Percentiles rank a stretch among this genome's conserved stretches.
Evolutionary conservation across 2,329 filamentous ascomycete species (phyloP).

Genomic region (Cordyceps tenuipes): DNA sequence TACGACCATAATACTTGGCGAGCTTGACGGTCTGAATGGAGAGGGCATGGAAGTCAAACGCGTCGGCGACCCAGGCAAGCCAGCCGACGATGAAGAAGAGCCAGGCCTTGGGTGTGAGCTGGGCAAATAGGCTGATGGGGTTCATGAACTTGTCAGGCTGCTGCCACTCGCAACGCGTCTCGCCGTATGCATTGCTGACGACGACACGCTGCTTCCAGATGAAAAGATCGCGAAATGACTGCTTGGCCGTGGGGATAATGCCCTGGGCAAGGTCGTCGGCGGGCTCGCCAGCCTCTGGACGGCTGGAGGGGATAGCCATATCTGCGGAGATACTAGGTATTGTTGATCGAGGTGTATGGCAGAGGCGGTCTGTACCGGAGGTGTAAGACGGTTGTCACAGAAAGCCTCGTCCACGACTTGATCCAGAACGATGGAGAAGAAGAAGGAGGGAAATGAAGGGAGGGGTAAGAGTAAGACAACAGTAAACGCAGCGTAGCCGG

Average conservation of each 20-base stretch:
- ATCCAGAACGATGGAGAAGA: not conserved
- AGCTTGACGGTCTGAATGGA: conserved; percentile 71
- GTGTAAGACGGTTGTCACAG: not conserved
- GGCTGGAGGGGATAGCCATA: not conserved
- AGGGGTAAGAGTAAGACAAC: not conserved
- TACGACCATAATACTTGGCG: conserved; percentile 38
- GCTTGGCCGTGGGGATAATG: conserved; percentile 54
- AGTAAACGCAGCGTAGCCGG: not conserved
- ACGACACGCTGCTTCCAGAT: conserved; percentile 67
- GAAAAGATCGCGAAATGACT: conserved; percentile 57
- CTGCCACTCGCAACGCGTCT: conserved; percentile 61
- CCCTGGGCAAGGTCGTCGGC: conserved; percentile 63
- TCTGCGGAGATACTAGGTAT: not conserved
- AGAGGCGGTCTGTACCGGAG: not conserved
- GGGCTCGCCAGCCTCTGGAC: conserved; percentile 30
- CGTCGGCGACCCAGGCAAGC: conserved; percentile 69
- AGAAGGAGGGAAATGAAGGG: not conserved
- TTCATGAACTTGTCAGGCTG: conserved; percentile 58
- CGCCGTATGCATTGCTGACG: conserved; percentile 55
- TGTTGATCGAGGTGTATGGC: not conserved
- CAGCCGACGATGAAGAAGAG: conserved; percentile 69
- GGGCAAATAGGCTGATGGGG: conserved; percentile 58
- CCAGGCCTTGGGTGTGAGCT: conserved; percentile 61
- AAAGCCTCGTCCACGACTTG: not conserved
- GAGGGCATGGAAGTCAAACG: conserved; percentile 76